Percentiles rank a stretch among this genome's conserved stretches.
Conservation (phyloP, 257 asterid genomes). For the Cinchona pubescens region DNA sequence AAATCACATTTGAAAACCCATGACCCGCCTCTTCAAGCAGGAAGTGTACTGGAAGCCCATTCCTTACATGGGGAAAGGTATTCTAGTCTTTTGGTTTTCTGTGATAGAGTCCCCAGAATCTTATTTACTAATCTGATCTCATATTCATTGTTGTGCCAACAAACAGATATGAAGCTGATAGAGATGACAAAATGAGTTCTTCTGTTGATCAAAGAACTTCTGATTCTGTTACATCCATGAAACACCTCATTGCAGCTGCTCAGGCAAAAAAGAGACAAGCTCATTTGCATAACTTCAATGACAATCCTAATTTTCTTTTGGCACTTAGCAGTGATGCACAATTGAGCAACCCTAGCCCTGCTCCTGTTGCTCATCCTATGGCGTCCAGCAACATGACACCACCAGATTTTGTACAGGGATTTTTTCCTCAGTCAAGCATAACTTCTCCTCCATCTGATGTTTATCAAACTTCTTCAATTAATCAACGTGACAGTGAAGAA, state of each 20-base stretch:
- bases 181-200: slow-evolving; percentile 38
- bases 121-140: slow-evolving; percentile 15
- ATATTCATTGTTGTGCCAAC: slow-evolving; percentile 29
- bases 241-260: slow-evolving; percentile 89
- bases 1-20: slow-evolving; percentile 34
- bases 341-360: slow-evolving; percentile 49
- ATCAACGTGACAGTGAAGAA: slow-evolving; percentile 61
- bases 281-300: slow-evolving; percentile 45
- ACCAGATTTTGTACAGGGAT: slow-evolving; percentile 42
- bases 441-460: slow-evolving; percentile 56
- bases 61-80: slow-evolving; percentile 61
- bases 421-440: slow-evolving; percentile 30
- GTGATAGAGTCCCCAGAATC: neutral
- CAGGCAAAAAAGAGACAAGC: slow-evolving; percentile 83
- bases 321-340: slow-evolving; percentile 44
- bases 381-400: slow-evolving; percentile 48
- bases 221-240: slow-evolving; percentile 68
- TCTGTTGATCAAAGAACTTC: slow-evolving; percentile 42
- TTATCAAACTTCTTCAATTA: slow-evolving; percentile 42
- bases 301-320: slow-evolving; percentile 35
- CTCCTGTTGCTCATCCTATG: slow-evolving; percentile 40
- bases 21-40: slow-evolving; percentile 41
- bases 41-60: slow-evolving; percentile 40
- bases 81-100: slow-evolving; percentile 6
- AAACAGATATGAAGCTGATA: slow-evolving; percentile 55